Evolutionary conservation across 139 green algal genomes (phyloP).

Genomic region (Chlorella sp.): DNA sequence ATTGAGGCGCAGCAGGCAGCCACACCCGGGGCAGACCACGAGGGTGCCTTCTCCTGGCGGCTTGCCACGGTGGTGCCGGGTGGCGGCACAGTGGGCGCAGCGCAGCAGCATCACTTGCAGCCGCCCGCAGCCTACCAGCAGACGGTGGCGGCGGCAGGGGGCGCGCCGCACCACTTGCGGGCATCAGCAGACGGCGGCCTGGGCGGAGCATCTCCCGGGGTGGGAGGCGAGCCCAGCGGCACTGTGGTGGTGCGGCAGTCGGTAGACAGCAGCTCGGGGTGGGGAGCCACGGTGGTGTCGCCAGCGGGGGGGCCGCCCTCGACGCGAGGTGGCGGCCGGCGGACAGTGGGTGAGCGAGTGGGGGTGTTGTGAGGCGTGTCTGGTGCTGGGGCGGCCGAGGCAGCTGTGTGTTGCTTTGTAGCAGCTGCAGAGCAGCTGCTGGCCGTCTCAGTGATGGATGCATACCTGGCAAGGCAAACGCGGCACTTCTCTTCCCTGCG

Average conservation of each 20-base stretch:
- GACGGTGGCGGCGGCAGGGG: slow-evolving; percentile 22
- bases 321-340: neutral
- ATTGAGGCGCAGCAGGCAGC: slow-evolving; percentile 20
- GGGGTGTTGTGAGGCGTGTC: neutral
- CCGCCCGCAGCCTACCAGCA: neutral
- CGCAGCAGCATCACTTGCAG: slow-evolving; percentile 6
- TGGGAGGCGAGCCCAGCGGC: slow-evolving; percentile 17
- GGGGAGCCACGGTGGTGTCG: slow-evolving; percentile 8
- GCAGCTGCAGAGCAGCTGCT: too few relatives aligned
- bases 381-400: too few relatives aligned
- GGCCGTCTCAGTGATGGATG: too few relatives aligned
- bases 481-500: too few relatives aligned
- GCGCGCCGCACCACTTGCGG: neutral
- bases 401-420: too few relatives aligned
- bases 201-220: neutral
- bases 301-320: neutral
- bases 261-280: neutral
- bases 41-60: slow-evolving; percentile 16
- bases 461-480: too few relatives aligned
- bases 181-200: neutral
- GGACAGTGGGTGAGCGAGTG: neutral
- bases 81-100: neutral
- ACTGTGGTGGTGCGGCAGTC: slow-evolving; percentile 41
- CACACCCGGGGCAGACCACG: neutral
- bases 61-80: neutral